These are phyloP conservation scores for Botrytis hyacinthi DNA, from an alignment of 2,329 filamentous ascomycete genomes.

Conservation along the genomic window DNA sequence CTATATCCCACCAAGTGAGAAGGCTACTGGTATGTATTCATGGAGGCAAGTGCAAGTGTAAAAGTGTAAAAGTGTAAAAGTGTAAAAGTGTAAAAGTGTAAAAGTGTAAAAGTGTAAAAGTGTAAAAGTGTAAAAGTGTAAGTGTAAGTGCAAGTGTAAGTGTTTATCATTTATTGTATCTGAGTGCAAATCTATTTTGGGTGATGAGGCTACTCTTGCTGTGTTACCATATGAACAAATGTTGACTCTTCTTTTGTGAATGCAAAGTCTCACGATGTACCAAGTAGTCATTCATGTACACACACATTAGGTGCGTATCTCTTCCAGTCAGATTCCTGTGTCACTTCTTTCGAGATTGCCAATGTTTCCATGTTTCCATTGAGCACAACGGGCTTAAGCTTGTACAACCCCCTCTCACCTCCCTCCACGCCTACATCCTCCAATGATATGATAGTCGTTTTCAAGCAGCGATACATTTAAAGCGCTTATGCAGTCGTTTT, in stretches of 20 bases:
- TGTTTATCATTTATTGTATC: not conserved
- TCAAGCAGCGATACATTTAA: not conserved
- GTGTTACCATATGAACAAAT: not conserved
- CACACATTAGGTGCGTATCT: not conserved
- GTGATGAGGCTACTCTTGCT: not conserved
- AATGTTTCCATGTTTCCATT: not conserved
- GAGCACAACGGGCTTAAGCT: not conserved
- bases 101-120: no score
- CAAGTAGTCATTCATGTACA: not conserved
- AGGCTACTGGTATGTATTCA: not conserved
- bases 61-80: not conserved
- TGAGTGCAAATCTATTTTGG: not conserved
- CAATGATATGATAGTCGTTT: not conserved
- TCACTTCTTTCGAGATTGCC: not conserved
- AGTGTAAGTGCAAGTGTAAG: no score
- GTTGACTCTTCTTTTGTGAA: not conserved
- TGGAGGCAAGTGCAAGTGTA: not conserved
- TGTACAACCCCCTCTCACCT: conserved; percentile 2
- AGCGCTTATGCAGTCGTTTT: not conserved
- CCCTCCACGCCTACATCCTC: not conserved
- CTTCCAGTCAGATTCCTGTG: not conserved
- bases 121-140: not conserved
- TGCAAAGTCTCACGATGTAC: not conserved
- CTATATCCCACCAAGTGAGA: not conserved
- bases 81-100: not conserved